These are phyloP conservation scores for Xylariaceae sp. DNA, from an alignment of 2,329 filamentous ascomycete species.

Conservation along the genomic window DNA sequence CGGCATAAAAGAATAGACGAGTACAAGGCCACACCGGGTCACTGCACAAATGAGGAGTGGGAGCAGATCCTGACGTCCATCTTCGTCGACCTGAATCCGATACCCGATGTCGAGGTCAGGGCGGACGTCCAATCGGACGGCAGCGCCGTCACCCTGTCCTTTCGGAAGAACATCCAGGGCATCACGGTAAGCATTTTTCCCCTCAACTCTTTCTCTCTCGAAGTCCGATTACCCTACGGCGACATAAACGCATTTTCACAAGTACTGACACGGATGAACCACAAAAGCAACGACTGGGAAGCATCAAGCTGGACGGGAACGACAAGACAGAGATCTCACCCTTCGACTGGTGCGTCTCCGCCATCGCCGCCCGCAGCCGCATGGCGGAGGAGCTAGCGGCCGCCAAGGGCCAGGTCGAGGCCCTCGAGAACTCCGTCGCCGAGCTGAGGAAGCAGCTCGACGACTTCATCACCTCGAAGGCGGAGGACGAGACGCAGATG, in stretches of 20 bases:
- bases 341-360: conserved; percentile 64
- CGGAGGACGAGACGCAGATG: conserved; percentile 59
- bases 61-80: conserved; percentile 52
- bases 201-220: too few relatives aligned
- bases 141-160: conserved; percentile 51
- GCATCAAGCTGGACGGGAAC: conserved; percentile 50
- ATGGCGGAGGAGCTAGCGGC: conserved; percentile 40
- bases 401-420: conserved; percentile 39
- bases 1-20: conserved; percentile 50
- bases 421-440: conserved; percentile 50
- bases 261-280: conserved; percentile 5
- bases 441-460: conserved; percentile 59
- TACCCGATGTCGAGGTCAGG: conserved; percentile 52
- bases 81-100: conserved; percentile 44
- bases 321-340: conserved; percentile 54
- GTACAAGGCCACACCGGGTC: conserved; percentile 48
- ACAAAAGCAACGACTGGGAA: conserved; percentile 61
- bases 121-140: conserved; percentile 51
- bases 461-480: conserved; percentile 61
- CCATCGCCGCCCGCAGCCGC: conserved; percentile 43
- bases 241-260: too few relatives aligned
- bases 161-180: conserved; percentile 61
- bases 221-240: too few relatives aligned
- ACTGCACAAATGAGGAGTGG: conserved; percentile 62
- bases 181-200: conserved; percentile 53